Base-by-base conservation (phyloP, 2,329 filamentous ascomycete genomes). In the Leptographium radiaticola region DNA sequence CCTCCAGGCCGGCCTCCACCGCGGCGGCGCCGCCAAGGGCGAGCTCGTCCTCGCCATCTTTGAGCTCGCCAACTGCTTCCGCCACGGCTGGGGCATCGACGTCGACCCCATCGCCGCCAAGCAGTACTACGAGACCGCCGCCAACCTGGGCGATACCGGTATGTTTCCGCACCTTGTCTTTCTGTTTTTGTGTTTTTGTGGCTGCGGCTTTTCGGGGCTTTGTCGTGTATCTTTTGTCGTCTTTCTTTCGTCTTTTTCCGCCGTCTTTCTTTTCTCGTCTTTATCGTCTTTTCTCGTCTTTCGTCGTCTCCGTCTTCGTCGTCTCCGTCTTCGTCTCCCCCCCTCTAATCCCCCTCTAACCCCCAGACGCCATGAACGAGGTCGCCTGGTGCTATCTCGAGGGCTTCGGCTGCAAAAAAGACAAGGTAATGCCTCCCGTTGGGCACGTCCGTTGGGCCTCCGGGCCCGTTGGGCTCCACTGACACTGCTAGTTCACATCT, bases 41-140 rank as follows among this genome's bases (percentile, higher is more conserved):
- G 93, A 98, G 74, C 78, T 98, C 52, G 87, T 97, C 18, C 81
- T 98, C 57, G 91, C 93, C 57, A 97, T 98, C 59, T 97, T 93
- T 64, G 93, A 98, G 73, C 73, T 98, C 63, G 88, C 84, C 53
- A 93, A 93, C 68, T 91, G 81, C 70, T 97, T 96, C 74, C 83
- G 93, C 57, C 82, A 97, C 67, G 93, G 89, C 53, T 97, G 91
- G 91, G 93, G 93, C 49, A 85, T 95, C 50, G 76, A 81, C 58
- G 87, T 87, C 65, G 93, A 98, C 67, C 79, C 89, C 39, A 76
- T 88, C 52, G 93, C 93, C 48, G 93, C 93, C 50, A 83, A 83
- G 67, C 79, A 83, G 72, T 98, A 97, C 69, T 98, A 97, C 69
- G 91, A 97, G 71, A 96, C 91, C 11, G 93, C 93, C 33, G 93